Evolutionary conservation across 148 eudicot genomes (phyloP), one percentile per base, ranked within the genome.

Genomic region (Oxyria digyna): DNA sequence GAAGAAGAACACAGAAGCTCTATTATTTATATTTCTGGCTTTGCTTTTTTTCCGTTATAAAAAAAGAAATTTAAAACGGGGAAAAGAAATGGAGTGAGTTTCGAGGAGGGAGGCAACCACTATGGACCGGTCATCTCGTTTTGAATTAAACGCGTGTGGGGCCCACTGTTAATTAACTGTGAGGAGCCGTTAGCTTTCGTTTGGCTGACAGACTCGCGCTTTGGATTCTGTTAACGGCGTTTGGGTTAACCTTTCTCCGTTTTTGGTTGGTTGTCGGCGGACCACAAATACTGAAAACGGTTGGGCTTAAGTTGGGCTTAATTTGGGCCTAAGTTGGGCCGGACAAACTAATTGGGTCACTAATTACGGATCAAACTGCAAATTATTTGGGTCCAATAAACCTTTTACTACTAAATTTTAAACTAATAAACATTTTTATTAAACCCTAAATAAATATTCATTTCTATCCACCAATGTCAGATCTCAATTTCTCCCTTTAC

Each of bases 21-120:
- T 59, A 1, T 13, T 31, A 27, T 59, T 59, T 15, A 24, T 6
- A 15, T 52, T 52, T 52, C 31, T 52, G 57, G 1, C 49, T 38
- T 27, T 43, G 54, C 18, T n/a, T 43, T 23, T 68, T 62, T 31
- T 29, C 15, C 8, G 17, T 26, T 55, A 24, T 26, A 26, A 55
- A 26, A 48, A 11, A 52, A 52, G 21, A 31, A 23, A 23, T 1
- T n/a, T 23, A 24, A 24, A 24, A 54, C n/a, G n/a, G n/a, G 7
- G 14, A 12, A 24, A 24, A 24, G 24, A 7, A 13, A 27, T 13
- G 35, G 32, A 27, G 17, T 55, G 33, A 27, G 63, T 55, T 55
- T 55, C 63, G 63, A 55, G 63, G 63, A 55, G 63, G 63, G n/a
- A 24, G 63, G 63, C 33, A 24, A 33, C 63, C 33, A 33, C 4